Conservation (phyloP, 2,329 filamentous ascomycete genomes). For the Colletotrichum musae region DNA sequence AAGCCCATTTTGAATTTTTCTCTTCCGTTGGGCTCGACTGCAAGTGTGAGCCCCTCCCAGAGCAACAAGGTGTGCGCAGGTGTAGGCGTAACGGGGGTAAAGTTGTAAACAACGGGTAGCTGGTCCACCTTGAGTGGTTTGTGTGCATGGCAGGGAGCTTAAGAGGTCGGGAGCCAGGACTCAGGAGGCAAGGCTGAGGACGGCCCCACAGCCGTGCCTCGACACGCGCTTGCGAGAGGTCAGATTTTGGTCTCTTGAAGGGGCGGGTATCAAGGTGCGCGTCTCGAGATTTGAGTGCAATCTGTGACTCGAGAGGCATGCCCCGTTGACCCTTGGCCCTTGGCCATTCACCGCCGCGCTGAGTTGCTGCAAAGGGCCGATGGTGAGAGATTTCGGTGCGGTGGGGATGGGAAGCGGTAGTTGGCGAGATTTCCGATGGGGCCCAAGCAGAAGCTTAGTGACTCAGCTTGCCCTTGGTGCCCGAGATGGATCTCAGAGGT, state of each 20-base stretch:
- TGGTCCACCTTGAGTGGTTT: slow-evolving; percentile 36
- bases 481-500: slow-evolving; percentile 31
- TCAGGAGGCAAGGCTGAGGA: slow-evolving; percentile 39
- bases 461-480: slow-evolving; percentile 33
- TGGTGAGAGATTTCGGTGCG: slow-evolving; percentile 33
- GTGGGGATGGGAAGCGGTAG: slow-evolving; percentile 35
- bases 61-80: slow-evolving; percentile 1
- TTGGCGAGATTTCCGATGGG: slow-evolving; percentile 36
- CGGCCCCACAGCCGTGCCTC: slow-evolving; percentile 26
- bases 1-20: slow-evolving; percentile 25
- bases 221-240: slow-evolving; percentile 23
- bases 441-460: slow-evolving; percentile 22
- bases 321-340: neutral
- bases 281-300: slow-evolving; percentile 12
- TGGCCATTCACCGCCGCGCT: slow-evolving; percentile 9
- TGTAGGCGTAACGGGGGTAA: neutral
- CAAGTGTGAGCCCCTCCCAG: slow-evolving; percentile 18
- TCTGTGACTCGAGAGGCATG: slow-evolving; percentile 10
- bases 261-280: slow-evolving; percentile 31
- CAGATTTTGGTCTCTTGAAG: neutral
- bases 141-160: slow-evolving; percentile 24
- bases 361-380: slow-evolving; percentile 38
- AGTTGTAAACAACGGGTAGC: slow-evolving; percentile 28
- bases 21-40: slow-evolving; percentile 1
- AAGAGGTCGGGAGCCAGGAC: slow-evolving; percentile 24